These are phyloP conservation scores for Neospora caninum DNA, from an alignment of 169 alveolate genomes.

Conservation along the genomic window DNA sequence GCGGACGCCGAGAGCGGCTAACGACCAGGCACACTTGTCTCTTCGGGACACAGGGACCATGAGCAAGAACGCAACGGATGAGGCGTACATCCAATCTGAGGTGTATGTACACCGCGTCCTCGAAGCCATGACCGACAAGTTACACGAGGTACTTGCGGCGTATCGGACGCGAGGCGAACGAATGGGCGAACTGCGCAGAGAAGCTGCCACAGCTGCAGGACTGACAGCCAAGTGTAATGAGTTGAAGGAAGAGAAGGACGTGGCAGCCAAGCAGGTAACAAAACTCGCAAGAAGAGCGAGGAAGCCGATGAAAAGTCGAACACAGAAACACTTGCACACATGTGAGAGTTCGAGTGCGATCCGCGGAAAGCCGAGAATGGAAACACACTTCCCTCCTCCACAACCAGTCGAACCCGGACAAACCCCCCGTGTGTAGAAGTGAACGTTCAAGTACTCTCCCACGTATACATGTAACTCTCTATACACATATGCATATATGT, in stretches of 20 bases:
- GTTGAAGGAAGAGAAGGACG: not conserved
- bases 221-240: not conserved
- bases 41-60: not conserved
- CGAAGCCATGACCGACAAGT: slow-evolving; percentile 14
- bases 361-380: too few relatives aligned
- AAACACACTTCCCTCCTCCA: too few relatives aligned
- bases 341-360: too few relatives aligned
- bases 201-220: not conserved
- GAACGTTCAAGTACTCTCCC: too few relatives aligned
- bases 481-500: too few relatives aligned
- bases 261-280: not conserved
- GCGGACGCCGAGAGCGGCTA: not conserved
- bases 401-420: too few relatives aligned
- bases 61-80: not conserved
- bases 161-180: slow-evolving; percentile 21
- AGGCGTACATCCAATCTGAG: not conserved
- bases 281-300: not conserved
- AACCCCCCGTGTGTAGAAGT: too few relatives aligned
- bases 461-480: too few relatives aligned
- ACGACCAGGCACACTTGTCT: not conserved
- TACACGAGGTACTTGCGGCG: slow-evolving; percentile 10
- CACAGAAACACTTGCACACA: too few relatives aligned
- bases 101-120: slow-evolving; percentile 49
- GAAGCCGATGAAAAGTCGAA: not conserved
- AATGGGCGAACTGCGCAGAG: slow-evolving; percentile 8